Conservation (phyloP, 768 basidiomycete species). For the Rubroboletus pulcherrimus region DNA sequence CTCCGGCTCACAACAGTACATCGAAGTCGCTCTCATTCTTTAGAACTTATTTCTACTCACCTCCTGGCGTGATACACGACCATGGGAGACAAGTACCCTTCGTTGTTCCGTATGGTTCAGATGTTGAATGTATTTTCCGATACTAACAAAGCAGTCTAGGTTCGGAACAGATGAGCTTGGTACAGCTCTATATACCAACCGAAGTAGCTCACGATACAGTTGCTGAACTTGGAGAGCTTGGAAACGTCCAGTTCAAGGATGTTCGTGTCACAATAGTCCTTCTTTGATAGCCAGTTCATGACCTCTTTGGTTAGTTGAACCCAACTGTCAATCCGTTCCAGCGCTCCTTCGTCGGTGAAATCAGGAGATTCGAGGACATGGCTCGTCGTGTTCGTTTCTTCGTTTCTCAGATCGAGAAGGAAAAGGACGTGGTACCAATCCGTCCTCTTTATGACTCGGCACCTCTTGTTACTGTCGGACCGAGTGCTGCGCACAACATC, state of each 20-base stretch:
- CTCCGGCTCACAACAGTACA: background rate
- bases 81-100: slow-evolving; percentile 82
- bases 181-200: slow-evolving; percentile 94
- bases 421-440: slow-evolving; percentile 77
- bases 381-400: slow-evolving; percentile 93
- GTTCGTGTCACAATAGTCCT: slow-evolving; percentile 44
- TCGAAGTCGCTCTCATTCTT: background rate
- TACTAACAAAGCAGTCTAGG: slow-evolving; percentile 43
- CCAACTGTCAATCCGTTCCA: slow-evolving; percentile 96
- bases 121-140: background rate
- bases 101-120: slow-evolving; percentile 64
- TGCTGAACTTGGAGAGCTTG: slow-evolving; percentile 90
- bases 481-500: slow-evolving; percentile 87
- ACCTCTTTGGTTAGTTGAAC: slow-evolving; percentile 61
- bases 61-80: background rate
- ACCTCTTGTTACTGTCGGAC: slow-evolving; percentile 84
- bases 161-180: slow-evolving; percentile 97
- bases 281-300: background rate
- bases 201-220: slow-evolving; percentile 98
- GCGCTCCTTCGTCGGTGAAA: slow-evolving; percentile 95
- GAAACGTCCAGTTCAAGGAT: slow-evolving; percentile 96
- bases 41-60: background rate
- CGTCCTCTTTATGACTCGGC: slow-evolving; percentile 85
- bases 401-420: slow-evolving; percentile 76
- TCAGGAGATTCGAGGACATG: slow-evolving; percentile 95